Evolutionary conservation across 139 green algal species (phyloP), one percentile per base, ranked within the genome.

Genomic region (Chlamydomonas applanata): DNA sequence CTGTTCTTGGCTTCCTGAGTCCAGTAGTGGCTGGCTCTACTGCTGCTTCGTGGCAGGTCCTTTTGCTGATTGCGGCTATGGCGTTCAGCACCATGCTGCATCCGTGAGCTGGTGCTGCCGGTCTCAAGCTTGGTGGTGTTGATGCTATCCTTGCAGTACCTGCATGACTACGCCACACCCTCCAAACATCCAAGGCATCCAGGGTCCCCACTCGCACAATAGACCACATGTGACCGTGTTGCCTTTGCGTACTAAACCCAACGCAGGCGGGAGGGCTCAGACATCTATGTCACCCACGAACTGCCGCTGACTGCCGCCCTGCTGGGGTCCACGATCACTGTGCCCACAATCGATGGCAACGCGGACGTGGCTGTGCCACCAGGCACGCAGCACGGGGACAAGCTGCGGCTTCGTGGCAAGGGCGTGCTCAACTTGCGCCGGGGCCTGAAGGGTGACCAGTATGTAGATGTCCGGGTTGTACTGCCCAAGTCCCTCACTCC

Each of bases 391-490:
- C 76, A 86, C 19, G 87, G 83, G 22, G 87, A 92, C 77, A 82
- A 76, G 35, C 72, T 93, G 80, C 78, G 89, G 5, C 80, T 94
- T 79, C 84, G 84, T 3, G 87, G 83, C 13, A 84, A 88, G 59
- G 90, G 90, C 56, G 75, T 93, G 32, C 69, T 82, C 11, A 77
- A 66, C 22, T 63, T 78, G 27, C 68, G 76, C 13, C 5, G 46
- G 22, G 72, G 74, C 13, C 27, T 76, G 25, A 65, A 75, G 17
- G 90, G 90, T 9, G 87, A 94, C 65, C 85, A 93, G 69, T 90
- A 86, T 30, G 86, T 94, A 19, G 62, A 83, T 20, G 53, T 94
- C 1, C 82, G 74, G 32, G 74, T 83, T 25, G 27, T 49, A 2
- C 65, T 82, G 72, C 84, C 81, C 0, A 69, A 67, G 3, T 45